A percentile compares a stretch with the other conserved stretches of the same genome.
phyloP scores from a whole-genome alignment of 176 grass and related monocot species.

The Eremochloa ophiuroides region DNA sequence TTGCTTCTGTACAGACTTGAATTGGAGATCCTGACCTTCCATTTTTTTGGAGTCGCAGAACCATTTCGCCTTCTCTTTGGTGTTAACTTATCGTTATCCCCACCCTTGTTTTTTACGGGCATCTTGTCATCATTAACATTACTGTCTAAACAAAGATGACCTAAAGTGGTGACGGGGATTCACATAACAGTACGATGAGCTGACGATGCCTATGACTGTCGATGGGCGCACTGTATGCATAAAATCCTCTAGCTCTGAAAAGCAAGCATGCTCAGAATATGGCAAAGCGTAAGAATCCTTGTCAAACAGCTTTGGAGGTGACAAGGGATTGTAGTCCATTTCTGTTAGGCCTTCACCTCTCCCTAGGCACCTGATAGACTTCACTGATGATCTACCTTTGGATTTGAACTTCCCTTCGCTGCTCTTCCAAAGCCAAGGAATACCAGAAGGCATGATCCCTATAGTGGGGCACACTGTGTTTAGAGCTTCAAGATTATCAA shows the following conservation, averaged over 20 bases:
- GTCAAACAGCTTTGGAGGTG: slow-evolving; percentile 48
- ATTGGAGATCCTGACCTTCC: slow-evolving; percentile 33
- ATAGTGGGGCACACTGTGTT: slow-evolving; percentile 72
- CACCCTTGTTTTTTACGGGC: not conserved
- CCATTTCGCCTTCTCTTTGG: slow-evolving; percentile 35
- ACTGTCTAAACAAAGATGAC: slow-evolving; percentile 29
- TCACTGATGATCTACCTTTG: slow-evolving; percentile 7
- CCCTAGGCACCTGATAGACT: slow-evolving; percentile 19
- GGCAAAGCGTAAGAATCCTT: slow-evolving; percentile 62
- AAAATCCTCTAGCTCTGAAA: slow-evolving; percentile 64
- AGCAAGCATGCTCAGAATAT: slow-evolving; percentile 86
- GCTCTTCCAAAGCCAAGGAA: slow-evolving; percentile 51
- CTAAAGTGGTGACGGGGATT: slow-evolving; percentile 61
- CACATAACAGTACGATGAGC: slow-evolving; percentile 52
- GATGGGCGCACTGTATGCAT: slow-evolving; percentile 55
- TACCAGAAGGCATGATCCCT: slow-evolving; percentile 74
- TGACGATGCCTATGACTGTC: slow-evolving; percentile 49
- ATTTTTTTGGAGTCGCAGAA: slow-evolving; percentile 32
- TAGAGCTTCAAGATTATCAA: slow-evolving; percentile 68
- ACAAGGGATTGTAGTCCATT: slow-evolving; percentile 30
- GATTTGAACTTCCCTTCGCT: not conserved
- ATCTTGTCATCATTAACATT: slow-evolving; percentile 1
- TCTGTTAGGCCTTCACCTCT: not conserved
- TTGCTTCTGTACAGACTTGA: slow-evolving; percentile 40
- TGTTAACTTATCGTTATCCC: slow-evolving; percentile 21